phyloP scores from a whole-genome alignment of 805 yeast genomes.

The Priceomyces melissophilus region DNA sequence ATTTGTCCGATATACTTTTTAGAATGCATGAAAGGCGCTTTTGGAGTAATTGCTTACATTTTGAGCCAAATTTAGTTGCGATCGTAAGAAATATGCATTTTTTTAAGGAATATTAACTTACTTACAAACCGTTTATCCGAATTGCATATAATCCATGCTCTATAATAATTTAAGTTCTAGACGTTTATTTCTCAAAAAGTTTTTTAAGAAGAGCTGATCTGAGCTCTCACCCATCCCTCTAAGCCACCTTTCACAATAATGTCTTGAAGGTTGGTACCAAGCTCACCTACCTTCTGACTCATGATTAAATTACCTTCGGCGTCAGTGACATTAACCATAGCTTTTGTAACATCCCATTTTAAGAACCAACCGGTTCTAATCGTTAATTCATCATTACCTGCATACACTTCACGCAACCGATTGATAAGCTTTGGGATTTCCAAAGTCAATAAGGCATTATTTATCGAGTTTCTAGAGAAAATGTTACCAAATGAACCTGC shows the following conservation, averaged over 20 bases:
- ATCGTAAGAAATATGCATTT: no score
- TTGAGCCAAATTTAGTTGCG: no score
- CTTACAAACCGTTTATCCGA: no score
- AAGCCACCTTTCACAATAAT: slow-evolving; percentile 96
- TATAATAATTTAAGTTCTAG: no score
- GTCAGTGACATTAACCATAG: slow-evolving; percentile 76
- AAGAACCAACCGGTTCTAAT: slow-evolving; percentile 93
- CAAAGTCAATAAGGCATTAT: slow-evolving; percentile 89
- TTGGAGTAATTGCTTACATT: no score
- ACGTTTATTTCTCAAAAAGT: no score
- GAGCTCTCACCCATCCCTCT: slow-evolving; percentile 95
- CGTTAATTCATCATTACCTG: slow-evolving; percentile 65
- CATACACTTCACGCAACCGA: slow-evolving; percentile 67
- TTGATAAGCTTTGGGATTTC: slow-evolving; percentile 88
- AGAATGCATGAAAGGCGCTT: no score
- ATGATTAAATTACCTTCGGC: slow-evolving; percentile 58
- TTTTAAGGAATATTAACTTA: no score
- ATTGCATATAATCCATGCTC: no score
- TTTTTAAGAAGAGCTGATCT: slow-evolving; percentile 29
- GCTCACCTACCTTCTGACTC: slow-evolving; percentile 88
- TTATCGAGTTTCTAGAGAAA: slow-evolving; percentile 92
- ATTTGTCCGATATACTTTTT: no score
- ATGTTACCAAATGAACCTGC: slow-evolving; percentile 98
- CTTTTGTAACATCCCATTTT: slow-evolving; percentile 87
- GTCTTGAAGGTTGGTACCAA: slow-evolving; percentile 93